These are phyloP conservation scores for Mycena galopus DNA, from an alignment of 768 basidiomycete species.

Conservation along the genomic window DNA sequence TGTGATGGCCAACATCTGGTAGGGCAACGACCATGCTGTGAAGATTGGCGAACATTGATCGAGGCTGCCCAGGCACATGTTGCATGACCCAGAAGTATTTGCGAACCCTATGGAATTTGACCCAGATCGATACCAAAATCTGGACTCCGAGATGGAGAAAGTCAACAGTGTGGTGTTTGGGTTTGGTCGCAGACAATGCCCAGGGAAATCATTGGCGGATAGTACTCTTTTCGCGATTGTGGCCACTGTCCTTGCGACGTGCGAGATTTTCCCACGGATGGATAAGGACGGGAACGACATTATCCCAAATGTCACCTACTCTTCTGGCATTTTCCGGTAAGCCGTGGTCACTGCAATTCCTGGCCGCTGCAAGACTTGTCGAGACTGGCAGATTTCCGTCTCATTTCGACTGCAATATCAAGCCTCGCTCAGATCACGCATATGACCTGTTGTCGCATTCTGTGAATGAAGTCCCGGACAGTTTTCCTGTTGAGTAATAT, in stretches of 20 bases:
- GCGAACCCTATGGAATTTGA: constrained; percentile 44
- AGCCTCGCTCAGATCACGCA: constrained; percentile 1
- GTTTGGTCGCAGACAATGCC: constrained; percentile 34
- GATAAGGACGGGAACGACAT: background rate
- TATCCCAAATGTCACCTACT: background rate
- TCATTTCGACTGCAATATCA: constrained; percentile 16
- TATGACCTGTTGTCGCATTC: constrained; percentile 10
- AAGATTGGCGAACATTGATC: background rate
- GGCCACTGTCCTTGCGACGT: constrained; percentile 12
- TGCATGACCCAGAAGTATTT: constrained; percentile 34
- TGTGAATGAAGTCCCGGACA: background rate
- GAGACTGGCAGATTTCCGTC: constrained; percentile 24
- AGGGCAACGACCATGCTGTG: too few species aligned
- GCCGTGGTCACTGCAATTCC: background rate
- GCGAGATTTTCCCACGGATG: background rate
- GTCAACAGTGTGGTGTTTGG: constrained; percentile 31
- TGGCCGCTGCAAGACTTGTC: background rate
- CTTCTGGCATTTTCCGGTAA: constrained; percentile 15
- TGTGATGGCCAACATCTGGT: constrained; percentile 26
- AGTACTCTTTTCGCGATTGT: constrained; percentile 18
- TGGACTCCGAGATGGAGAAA: constrained; percentile 27
- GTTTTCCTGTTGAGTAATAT: background rate
- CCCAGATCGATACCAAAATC: constrained; percentile 42
- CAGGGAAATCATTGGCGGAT: constrained; percentile 23
- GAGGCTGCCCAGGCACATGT: constrained; percentile 14